A percentile compares a stretch with the other conserved stretches of the same genome.
Conservation (phyloP, 176 grass and related monocot genomes). For the sorghum (Sorghum bicolor) region DNA sequence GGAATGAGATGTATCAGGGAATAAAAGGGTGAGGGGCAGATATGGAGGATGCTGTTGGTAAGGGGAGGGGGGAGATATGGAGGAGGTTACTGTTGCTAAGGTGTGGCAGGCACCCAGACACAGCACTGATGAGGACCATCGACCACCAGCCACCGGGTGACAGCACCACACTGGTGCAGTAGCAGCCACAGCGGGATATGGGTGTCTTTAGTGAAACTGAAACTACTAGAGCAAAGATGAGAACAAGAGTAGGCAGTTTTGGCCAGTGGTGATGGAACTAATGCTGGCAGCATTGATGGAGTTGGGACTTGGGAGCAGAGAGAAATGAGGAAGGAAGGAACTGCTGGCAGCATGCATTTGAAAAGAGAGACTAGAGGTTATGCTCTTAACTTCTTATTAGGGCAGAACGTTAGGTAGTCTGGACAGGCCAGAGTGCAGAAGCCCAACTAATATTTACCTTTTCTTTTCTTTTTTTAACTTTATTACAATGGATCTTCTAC, state of each 20-base stretch:
- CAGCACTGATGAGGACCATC: background rate
- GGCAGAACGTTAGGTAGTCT: background rate
- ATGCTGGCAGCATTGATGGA: background rate
- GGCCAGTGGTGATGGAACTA: background rate
- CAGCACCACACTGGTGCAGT: background rate
- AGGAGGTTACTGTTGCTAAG: background rate
- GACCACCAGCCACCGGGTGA: background rate
- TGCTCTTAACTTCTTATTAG: background rate
- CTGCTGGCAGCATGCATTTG: background rate
- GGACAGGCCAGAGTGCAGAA: background rate
- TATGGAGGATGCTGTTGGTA: background rate
- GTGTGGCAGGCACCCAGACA: background rate
- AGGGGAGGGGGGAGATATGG: background rate
- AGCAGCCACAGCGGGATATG: background rate
- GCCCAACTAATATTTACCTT: background rate
- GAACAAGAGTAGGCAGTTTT: background rate
- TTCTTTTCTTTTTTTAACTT: background rate
- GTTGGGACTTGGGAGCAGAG: background rate
- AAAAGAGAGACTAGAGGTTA: background rate
- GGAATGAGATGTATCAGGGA: background rate
- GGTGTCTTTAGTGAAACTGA: background rate
- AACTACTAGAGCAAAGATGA: background rate
- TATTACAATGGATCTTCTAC: background rate
- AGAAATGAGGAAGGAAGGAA: background rate
- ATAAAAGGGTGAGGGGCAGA: background rate